Conservation (phyloP, 2,329 filamentous ascomycete species). For the Metarhizium anisopliae region DNA sequence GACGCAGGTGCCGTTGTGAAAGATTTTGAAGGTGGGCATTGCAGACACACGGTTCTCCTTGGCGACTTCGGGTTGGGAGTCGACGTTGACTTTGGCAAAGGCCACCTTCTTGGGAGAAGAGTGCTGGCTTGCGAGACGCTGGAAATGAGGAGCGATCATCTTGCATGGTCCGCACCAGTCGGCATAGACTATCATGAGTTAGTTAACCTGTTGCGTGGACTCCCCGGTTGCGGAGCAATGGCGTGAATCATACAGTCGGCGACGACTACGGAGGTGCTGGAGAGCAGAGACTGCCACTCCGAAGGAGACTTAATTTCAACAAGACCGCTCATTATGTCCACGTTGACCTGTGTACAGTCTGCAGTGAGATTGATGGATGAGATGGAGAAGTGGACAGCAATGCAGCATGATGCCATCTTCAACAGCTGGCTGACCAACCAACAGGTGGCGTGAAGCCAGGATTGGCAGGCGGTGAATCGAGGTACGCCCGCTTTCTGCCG, state of each 20-base stretch:
- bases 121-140: constrained; percentile 36
- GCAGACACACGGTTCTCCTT: constrained; percentile 70
- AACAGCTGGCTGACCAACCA: not conserved
- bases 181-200: constrained; percentile 74
- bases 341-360: constrained; percentile 2
- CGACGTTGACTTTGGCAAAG: constrained; percentile 15
- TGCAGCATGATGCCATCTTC: not conserved
- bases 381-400: not conserved
- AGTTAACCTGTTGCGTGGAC: constrained; percentile 42
- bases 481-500: constrained; percentile 16
- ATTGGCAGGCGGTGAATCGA: constrained; percentile 10
- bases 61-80: constrained; percentile 25
- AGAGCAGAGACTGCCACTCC: constrained; percentile 66
- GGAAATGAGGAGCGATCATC: constrained; percentile 36
- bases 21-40: constrained; percentile 93
- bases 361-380: not conserved
- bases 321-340: constrained; percentile 33
- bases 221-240: not conserved
- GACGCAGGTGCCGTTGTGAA: constrained; percentile 64
- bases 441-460: constrained; percentile 3
- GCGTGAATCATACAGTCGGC: constrained; percentile 66
- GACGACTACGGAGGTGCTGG: constrained; percentile 69
- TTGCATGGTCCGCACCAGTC: constrained; percentile 44
- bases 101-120: constrained; percentile 14
- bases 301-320: constrained; percentile 53